phyloP scores from a whole-genome alignment of 345 rosid species.

The Syzygium oleosum region DNA sequence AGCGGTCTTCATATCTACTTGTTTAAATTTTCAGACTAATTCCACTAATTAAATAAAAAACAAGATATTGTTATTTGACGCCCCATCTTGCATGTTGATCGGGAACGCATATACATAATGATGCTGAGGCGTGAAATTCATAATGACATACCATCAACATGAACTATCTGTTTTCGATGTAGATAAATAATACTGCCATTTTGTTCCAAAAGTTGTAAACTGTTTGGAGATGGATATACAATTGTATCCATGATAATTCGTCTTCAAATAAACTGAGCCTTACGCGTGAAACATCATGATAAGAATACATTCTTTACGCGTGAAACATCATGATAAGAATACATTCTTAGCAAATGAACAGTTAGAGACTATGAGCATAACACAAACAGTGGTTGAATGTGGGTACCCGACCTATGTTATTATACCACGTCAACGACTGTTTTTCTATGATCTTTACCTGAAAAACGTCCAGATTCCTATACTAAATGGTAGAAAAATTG shows the following conservation, averaged over 20 bases:
- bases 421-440: neutral
- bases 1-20: too few relatives aligned
- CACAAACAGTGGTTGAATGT: neutral
- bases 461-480: neutral
- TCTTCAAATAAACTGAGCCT: neutral
- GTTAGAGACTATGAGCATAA: neutral
- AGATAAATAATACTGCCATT: neutral
- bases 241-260: neutral
- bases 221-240: neutral
- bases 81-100: neutral
- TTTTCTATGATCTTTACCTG: neutral
- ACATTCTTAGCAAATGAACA: neutral
- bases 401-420: neutral
- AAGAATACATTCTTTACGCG: neutral
- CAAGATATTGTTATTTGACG: neutral
- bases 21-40: too few relatives aligned
- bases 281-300: neutral
- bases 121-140: neutral
- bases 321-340: neutral
- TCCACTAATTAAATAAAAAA: too few relatives aligned
- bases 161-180: neutral
- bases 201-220: neutral
- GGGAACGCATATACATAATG: neutral
- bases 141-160: neutral
- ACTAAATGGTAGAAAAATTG: neutral